Base-by-base conservation (phyloP, 75 land plant genomes). In the Larix kaempferi region DNA sequence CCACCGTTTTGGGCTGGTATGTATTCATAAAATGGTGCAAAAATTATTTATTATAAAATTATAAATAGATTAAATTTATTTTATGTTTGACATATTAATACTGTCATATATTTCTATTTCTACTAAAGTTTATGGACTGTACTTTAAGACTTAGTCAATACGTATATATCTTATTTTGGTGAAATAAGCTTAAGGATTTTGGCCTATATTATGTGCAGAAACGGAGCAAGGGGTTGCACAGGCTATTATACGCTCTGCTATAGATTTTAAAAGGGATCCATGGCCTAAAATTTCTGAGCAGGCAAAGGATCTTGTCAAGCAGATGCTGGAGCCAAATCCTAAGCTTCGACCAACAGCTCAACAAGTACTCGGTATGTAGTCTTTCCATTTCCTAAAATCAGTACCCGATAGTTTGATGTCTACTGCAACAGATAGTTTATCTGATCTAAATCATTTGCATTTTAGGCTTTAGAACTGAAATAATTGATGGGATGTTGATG, bases 191-290 rank as follows among this genome's bases (percentile, higher is more conserved):
- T 23, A 16, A 44, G 52, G 33, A 33, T n/a, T 22, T 75, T 22
- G 54, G 54, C 26, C 1, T 54, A 16, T 61, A 16, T 67, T 25
- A 3, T 15, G 37, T 80, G 76, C 87, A 89, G 97, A 93, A 80
- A 87, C 92, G 26, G 98, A 95, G 67, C 98, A 92, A 82, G 94
- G 94, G 14, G 91, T 92, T 52, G 96, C 96, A 35, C 92, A 90
- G 64, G 92, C 94, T 52, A 92, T 92, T 80, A 86, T 92, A 73
- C 87, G 92, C 17, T 89, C 88, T 41, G 63, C 39, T 66, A 25
- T 92, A 29, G 88, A 92, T 78, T 92, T 92, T 73, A 86, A 67
- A 59, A 85, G 92, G 72, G 92, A 92, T 63, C 94, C 94, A 71
- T 92, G 94, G 94, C 90, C 94, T 19, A 88, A 81, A 73, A 88